Base-by-base conservation (phyloP, 1,139 yeast genomes). In the Magnusiomyces ingens region DNA sequence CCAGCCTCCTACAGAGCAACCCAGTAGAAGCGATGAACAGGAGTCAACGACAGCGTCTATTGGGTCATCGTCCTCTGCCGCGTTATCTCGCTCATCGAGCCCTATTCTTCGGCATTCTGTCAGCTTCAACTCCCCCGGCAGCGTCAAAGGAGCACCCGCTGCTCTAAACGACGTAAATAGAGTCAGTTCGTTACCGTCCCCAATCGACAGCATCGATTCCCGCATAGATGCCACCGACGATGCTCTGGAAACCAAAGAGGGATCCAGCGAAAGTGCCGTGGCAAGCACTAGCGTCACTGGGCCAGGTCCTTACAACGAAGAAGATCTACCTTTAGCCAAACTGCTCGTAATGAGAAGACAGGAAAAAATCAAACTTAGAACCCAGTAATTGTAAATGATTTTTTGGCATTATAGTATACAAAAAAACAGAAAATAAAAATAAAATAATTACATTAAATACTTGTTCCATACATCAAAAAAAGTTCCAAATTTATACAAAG, bases 321-420 rank as follows among this genome's bases (percentile, higher is more conserved):
- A 54, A 29, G 57, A 54, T 22, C 45, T 54, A 18, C 57, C 57
- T 3, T 38, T 55, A 37, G 57, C 55, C 2, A 52, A 53, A n/a
- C 45, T 55, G 8, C 45, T 55, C 48, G 57, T 54, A n/a, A 50
- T 50, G 47, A 49, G 54, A 13, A 40, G 51, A 26, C 53, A 55
- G 22, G 57, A 55, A 41, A 55, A 55, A 32, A 38, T 48, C 10
- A 53, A 51, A 37, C 45, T 49, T 50, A 52, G 49, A 36, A 36
- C 40, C n/a, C 40, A 13, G 40, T 36, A 36, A 36, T n/a, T 12
- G 17, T 36, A 32, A 44, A 41, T 15, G 40, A 36, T 36, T 3
- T 36, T 12, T 36, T 5, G 40, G n/a, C 8, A 5, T 12, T 6
- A 36, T 4, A 36, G n/a, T 36, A 6, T 32, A 32, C 13, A 13